Conservation (phyloP, 2,329 filamentous ascomycete genomes). For the Ophiocordyceps camponoti-saundersi region DNA sequence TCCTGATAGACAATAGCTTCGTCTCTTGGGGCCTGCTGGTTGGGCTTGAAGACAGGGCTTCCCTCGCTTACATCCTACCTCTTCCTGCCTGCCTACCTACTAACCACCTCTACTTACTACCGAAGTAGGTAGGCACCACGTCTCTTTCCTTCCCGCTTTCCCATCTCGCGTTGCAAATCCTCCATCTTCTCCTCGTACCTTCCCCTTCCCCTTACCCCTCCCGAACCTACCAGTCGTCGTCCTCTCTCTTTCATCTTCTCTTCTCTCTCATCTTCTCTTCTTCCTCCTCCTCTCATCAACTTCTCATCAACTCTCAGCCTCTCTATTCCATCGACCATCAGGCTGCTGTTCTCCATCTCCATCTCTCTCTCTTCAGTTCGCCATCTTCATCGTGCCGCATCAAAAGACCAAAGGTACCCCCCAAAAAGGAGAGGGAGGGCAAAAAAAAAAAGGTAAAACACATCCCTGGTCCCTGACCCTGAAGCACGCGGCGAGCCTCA, state of each 20-base stretch:
- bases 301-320: too few relatives aligned
- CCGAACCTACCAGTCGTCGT: background rate
- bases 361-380: background rate
- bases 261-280: background rate
- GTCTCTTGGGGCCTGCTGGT: background rate
- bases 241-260: background rate
- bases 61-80: background rate
- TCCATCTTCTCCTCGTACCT: background rate
- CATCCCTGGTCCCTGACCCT: background rate
- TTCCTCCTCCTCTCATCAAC: too few relatives aligned
- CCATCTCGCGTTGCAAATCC: background rate
- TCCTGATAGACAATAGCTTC: too few relatives aligned
- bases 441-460: background rate
- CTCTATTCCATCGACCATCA: too few relatives aligned
- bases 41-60: background rate
- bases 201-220: background rate
- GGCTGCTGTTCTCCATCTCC: background rate
- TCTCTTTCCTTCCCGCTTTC: too few relatives aligned
- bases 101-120: too few relatives aligned
- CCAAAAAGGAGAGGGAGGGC: background rate
- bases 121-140: too few relatives aligned
- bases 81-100: background rate
- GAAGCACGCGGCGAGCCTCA: background rate
- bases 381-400: background rate
- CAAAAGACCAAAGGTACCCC: background rate